Percentiles rank a stretch among this genome's conserved stretches.
These are phyloP conservation scores for Colletotrichum navitas DNA, from an alignment of 2,329 filamentous ascomycete species.

Conservation along the genomic window DNA sequence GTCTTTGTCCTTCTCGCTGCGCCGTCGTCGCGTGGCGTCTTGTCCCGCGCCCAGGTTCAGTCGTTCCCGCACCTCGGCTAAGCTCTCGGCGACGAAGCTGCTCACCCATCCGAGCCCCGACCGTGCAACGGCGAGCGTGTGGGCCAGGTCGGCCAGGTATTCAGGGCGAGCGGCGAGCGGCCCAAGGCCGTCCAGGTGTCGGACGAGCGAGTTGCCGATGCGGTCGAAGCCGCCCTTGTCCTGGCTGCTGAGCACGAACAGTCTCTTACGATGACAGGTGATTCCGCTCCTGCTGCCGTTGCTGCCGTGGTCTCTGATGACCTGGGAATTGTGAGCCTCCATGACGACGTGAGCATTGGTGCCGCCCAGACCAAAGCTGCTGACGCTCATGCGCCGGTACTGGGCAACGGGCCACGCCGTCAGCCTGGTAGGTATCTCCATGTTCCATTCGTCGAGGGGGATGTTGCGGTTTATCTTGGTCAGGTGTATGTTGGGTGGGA, in stretches of 20 bases:
- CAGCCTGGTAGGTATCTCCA: too few relatives aligned
- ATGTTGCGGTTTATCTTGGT: neutral
- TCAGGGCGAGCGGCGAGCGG: neutral
- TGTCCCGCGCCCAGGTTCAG: too few relatives aligned
- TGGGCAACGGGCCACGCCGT: too few relatives aligned
- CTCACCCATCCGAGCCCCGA: neutral
- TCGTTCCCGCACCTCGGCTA: neutral
- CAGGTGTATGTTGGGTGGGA: neutral
- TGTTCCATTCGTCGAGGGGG: conserved; percentile 1
- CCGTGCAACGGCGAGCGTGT: neutral
- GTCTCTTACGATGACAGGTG: neutral
- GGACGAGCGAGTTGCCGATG: conserved; percentile 1
- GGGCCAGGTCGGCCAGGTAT: conserved; percentile 2
- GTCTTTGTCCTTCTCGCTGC: too few relatives aligned
- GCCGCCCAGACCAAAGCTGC: too few relatives aligned
- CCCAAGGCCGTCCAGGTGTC: conserved; percentile 4
- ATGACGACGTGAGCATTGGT: too few relatives aligned
- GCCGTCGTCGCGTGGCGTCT: too few relatives aligned
- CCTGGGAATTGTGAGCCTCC: too few relatives aligned
- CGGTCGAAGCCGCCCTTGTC: neutral
- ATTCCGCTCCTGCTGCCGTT: too few relatives aligned
- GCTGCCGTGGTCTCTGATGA: too few relatives aligned
- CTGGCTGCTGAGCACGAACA: conserved; percentile 6
- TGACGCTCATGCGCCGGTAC: too few relatives aligned
- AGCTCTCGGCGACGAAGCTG: neutral